Evolutionary conservation across 805 yeast genomes (phyloP).

Genomic region (Wickerhamiella azyma): DNA sequence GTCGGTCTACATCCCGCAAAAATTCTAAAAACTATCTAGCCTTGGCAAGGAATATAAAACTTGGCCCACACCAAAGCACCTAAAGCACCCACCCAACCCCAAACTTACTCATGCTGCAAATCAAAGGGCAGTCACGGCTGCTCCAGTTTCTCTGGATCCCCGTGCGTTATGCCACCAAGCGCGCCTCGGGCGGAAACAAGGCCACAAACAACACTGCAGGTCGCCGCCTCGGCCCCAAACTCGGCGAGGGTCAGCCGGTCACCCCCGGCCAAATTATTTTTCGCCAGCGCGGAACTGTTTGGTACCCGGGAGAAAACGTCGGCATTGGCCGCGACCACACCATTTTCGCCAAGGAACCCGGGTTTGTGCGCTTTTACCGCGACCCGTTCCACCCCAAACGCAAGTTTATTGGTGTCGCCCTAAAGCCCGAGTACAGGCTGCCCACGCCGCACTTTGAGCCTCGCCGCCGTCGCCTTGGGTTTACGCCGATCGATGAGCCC

Average conservation of each 20-base stretch:
- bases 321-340: slow-evolving; percentile 88
- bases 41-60: too few relatives aligned
- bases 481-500: slow-evolving; percentile 37
- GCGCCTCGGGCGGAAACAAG: slow-evolving; percentile 89
- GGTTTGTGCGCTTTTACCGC: slow-evolving; percentile 76
- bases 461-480: slow-evolving; percentile 72
- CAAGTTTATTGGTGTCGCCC: slow-evolving; percentile 77
- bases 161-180: slow-evolving; percentile 83
- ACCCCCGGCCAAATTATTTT: slow-evolving; percentile 73
- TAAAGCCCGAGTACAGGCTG: slow-evolving; percentile 44
- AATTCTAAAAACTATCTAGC: too few relatives aligned
- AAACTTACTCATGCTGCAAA: slow-evolving; percentile 3
- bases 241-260: slow-evolving; percentile 63
- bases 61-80: too few relatives aligned
- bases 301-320: slow-evolving; percentile 85
- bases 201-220: slow-evolving; percentile 92
- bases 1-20: too few relatives aligned
- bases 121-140: slow-evolving; percentile 2
- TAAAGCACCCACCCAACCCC: not conserved
- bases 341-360: slow-evolving; percentile 80
- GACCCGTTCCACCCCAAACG: slow-evolving; percentile 96
- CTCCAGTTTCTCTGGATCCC: slow-evolving; percentile 9
- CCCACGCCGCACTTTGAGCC: slow-evolving; percentile 93
- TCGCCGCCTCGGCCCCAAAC: slow-evolving; percentile 84
- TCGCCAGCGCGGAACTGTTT: slow-evolving; percentile 90